Percentiles rank a stretch among this genome's conserved stretches.
Evolutionary conservation across 768 basidiomycete species (phyloP).

Genomic region (Suillus discolor): DNA sequence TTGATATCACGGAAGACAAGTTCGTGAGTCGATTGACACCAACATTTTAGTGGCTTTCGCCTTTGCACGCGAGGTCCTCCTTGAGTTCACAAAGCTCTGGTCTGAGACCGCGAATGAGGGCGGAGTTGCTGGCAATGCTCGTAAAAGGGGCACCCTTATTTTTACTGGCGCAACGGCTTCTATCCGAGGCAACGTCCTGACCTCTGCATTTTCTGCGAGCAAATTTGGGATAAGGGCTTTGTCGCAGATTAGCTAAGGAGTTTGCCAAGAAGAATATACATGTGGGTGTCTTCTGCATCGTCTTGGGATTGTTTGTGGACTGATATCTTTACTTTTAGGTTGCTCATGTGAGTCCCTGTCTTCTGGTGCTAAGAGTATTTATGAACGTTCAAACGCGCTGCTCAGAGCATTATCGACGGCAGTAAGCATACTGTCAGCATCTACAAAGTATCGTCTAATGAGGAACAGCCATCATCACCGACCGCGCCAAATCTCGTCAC

Average conservation of each 20-base stretch:
- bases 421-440: not conserved
- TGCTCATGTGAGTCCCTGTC: slow-evolving; percentile 57
- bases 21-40: slow-evolving; percentile 50
- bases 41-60: slow-evolving; percentile 63
- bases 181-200: slow-evolving; percentile 59
- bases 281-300: slow-evolving; percentile 35
- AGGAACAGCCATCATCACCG: slow-evolving; percentile 23
- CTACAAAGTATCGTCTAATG: not conserved
- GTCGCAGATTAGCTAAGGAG: slow-evolving; percentile 73
- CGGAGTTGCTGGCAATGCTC: slow-evolving; percentile 35
- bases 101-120: slow-evolving; percentile 42
- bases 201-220: slow-evolving; percentile 63
- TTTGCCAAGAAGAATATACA: slow-evolving; percentile 77
- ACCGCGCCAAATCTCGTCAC: slow-evolving; percentile 31
- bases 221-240: slow-evolving; percentile 66
- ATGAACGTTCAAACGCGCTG: not conserved
- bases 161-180: slow-evolving; percentile 78
- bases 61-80: slow-evolving; percentile 62
- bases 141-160: slow-evolving; percentile 63
- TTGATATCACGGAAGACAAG: slow-evolving; percentile 59
- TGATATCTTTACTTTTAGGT: slow-evolving; percentile 39
- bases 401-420: slow-evolving; percentile 5
- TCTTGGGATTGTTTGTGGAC: slow-evolving; percentile 4
- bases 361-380: not conserved
- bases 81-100: slow-evolving; percentile 59